These are phyloP conservation scores for Sindora glabra DNA, from an alignment of 306 rosid genomes.

Conservation along the genomic window DNA sequence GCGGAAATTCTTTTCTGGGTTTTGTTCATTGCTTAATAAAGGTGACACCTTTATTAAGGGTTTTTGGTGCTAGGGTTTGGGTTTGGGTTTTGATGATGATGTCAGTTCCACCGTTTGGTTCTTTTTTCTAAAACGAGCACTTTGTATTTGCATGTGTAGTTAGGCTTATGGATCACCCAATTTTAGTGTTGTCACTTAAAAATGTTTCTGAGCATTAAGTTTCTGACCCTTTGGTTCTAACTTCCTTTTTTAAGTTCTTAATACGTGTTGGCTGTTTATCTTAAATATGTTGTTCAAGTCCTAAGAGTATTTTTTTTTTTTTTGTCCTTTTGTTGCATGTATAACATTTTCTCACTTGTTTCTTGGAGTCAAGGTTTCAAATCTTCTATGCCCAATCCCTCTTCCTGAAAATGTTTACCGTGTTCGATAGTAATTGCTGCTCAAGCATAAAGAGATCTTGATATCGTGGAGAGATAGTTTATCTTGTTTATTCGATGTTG, in stretches of 20 bases:
- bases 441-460: background rate
- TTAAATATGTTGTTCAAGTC: background rate
- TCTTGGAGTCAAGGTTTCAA: background rate
- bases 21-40: background rate
- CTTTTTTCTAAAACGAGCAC: background rate
- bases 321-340: background rate
- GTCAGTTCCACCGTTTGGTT: background rate
- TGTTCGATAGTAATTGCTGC: background rate
- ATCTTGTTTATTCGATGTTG: background rate
- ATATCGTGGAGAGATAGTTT: background rate
- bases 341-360: background rate
- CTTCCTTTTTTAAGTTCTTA: background rate
- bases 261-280: background rate
- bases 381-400: background rate
- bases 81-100: conserved; percentile 1
- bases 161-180: background rate
- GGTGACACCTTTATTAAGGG: background rate
- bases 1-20: background rate
- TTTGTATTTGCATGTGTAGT: background rate
- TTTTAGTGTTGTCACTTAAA: background rate
- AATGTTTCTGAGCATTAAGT: background rate
- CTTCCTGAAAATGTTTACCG: background rate
- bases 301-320: background rate
- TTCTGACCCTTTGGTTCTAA: background rate
- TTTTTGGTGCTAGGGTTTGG: background rate